Conservation (phyloP, 257 asterid species). For the Plantago major region DNA sequence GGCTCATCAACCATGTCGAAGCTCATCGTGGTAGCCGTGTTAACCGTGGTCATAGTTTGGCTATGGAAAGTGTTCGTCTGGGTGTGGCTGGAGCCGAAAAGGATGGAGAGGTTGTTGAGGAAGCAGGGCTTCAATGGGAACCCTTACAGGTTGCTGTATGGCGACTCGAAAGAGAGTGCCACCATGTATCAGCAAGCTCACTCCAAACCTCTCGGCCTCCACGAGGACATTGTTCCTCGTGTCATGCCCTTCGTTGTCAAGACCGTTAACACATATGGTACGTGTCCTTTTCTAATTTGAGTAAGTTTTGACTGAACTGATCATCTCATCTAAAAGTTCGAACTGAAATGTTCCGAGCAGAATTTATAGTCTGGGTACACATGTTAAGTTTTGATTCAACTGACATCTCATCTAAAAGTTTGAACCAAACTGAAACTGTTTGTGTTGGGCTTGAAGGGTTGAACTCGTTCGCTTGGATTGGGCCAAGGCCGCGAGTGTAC, state of each 20-base stretch:
- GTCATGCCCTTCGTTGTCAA: conserved; percentile 34
- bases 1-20: conserved; percentile 12
- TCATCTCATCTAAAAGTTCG: neutral
- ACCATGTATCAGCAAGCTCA: conserved; percentile 20
- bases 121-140: conserved; percentile 31
- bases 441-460: conserved; percentile 15
- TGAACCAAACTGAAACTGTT: too few species aligned
- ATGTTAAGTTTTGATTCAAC: too few species aligned
- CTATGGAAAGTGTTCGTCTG: conserved; percentile 21
- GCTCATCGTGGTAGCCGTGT: neutral
- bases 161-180: conserved; percentile 23
- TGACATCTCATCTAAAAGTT: neutral
- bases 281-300: neutral
- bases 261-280: conserved; percentile 30
- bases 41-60: conserved; percentile 21
- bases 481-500: conserved; percentile 31
- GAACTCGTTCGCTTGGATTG: conserved; percentile 36
- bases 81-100: conserved; percentile 23
- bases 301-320: neutral
- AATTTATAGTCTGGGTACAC: too few species aligned
- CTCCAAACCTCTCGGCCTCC: conserved; percentile 28
- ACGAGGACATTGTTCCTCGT: conserved; percentile 27
- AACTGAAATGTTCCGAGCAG: too few species aligned
- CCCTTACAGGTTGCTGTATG: conserved; percentile 20
- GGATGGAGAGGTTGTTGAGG: conserved; percentile 17